Base-by-base conservation (phyloP, 1,284 basidiomycete genomes). In the Abortiporus biennis region DNA sequence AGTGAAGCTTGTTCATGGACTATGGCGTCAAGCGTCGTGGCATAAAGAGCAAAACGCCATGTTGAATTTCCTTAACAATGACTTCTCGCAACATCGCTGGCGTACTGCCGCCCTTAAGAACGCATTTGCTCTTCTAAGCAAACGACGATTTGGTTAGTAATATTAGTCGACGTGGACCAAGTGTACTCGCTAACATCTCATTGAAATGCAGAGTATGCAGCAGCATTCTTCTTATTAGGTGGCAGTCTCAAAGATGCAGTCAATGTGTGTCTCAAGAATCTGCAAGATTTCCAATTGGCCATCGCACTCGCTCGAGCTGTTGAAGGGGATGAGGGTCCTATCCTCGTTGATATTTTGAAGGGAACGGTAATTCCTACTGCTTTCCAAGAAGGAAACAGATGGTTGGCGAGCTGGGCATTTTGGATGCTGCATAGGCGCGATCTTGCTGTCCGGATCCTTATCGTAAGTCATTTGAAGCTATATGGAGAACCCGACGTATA, bases 391-490 rank as follows among this genome's bases (percentile, higher is more conserved):
- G 93, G 92, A 0, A 92, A 97, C 61, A 75, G 95, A 25, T 98
- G 90, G 86, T 68, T 98, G n/a, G 89, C 80, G n/a, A 91, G 85
- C 47, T 99, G 94, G 95, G 90, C 89, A 3, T 93, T 97, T 61
- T 96, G 93, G 91, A 69, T 91, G 48, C 68, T 98, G 21, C 80
- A 83, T 49, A 72, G 90, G 24, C 73, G 88, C 37, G 93, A 97
- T 62, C 59, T 96, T 11, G 84, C 92, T 1, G 88, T 96, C 15
- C 76, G 85, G 35, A 81, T 92, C 36, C 70, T 95, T 15, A 64
- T 94, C 49, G 90, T 91, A 57, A 56, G 78, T 57, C 17, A 24
- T 33, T 12, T 27, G 8, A 35, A 17, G 15, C 20, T 11, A n/a
- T 17, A 42, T 3, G 6, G 6, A 22, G n/a, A n/a, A n/a, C n/a